Evolutionary conservation across 495 filamentous ascomycete species (phyloP).

Genomic region (Penicillium manginii): DNA sequence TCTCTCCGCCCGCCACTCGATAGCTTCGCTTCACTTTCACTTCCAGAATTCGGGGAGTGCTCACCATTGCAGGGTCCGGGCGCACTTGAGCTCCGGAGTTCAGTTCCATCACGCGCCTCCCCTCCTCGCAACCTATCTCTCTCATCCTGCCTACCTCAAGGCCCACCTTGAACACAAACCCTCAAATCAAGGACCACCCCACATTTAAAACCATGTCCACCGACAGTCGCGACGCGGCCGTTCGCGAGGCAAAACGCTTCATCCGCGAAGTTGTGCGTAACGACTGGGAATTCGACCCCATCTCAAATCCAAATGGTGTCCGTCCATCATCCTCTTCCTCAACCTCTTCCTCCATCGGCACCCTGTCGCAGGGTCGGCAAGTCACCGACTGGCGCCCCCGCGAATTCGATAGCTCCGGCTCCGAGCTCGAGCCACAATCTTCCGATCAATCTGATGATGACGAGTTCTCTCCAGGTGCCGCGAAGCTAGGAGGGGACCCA

Average conservation of each 20-base stretch:
- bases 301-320: constrained; percentile 27
- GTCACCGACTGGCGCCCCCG: constrained; percentile 47
- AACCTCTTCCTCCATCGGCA: constrained; percentile 17
- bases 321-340: constrained; percentile 28
- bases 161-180: neutral
- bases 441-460: constrained; percentile 32
- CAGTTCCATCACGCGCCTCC: neutral
- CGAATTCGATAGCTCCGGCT: constrained; percentile 48
- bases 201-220: constrained; percentile 23
- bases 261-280: constrained; percentile 47
- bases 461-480: constrained; percentile 11
- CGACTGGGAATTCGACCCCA: constrained; percentile 47
- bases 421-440: constrained; percentile 44
- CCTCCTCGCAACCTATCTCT: neutral
- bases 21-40: constrained; percentile 9
- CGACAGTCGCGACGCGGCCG: constrained; percentile 45
- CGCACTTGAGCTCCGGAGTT: constrained; percentile 1
- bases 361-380: constrained; percentile 33
- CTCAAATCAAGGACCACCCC: constrained; percentile 7
- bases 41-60: constrained; percentile 2
- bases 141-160: neutral
- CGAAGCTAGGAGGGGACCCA: constrained; percentile 12
- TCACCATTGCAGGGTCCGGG: constrained; percentile 6
- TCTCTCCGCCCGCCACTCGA: constrained; percentile 19
- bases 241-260: constrained; percentile 47